These are phyloP conservation scores for Astragalus glycyphyllos DNA, from an alignment of 306 rosid genomes.

Conservation along the genomic window DNA sequence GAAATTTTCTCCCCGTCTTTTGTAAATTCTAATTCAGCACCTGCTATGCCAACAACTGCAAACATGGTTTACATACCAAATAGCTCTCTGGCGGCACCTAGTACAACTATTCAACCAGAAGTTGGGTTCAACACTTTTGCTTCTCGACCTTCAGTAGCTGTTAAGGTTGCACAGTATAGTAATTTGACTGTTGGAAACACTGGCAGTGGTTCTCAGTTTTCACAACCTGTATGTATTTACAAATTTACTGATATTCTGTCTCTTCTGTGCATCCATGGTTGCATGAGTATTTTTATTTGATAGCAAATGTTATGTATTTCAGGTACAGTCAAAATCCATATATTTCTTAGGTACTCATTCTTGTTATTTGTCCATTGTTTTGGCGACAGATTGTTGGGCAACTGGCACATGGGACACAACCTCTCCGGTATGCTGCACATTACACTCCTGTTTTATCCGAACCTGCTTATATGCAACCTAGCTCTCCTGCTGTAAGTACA, in stretches of 20 bases:
- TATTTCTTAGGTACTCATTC: conserved; percentile 24
- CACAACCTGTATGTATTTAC: conserved; percentile 74
- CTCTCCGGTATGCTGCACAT: conserved; percentile 67
- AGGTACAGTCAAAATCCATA: conserved; percentile 5
- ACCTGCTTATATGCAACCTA: conserved; percentile 69
- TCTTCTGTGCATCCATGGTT: conserved; percentile 14
- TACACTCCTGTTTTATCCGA: conserved; percentile 70
- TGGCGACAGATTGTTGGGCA: conserved; percentile 72
- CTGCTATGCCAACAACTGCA: conserved; percentile 60
- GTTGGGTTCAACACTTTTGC: conserved; percentile 53
- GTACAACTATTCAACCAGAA: conserved; percentile 68
- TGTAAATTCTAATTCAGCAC: conserved; percentile 49
- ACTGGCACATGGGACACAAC: conserved; percentile 67
- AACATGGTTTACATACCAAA: conserved; percentile 69
- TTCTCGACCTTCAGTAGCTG: conserved; percentile 66
- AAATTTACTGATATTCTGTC: conserved; percentile 27
- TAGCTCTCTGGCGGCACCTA: conserved; percentile 55
- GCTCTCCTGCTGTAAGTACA: conserved; percentile 76
- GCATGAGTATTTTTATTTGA: conserved; percentile 27
- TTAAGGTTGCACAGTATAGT: conserved; percentile 67
- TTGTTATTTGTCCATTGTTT: conserved; percentile 37
- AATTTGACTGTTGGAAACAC: conserved; percentile 66
- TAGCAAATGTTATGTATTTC: conserved; percentile 21
- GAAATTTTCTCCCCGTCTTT: conserved; percentile 80
- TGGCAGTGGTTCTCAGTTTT: conserved; percentile 70